A percentile compares a stretch with the other conserved stretches of the same genome.
Evolutionary conservation across 176 grass and related monocot species (phyloP).

Genomic region (Oryza brachyantha): DNA sequence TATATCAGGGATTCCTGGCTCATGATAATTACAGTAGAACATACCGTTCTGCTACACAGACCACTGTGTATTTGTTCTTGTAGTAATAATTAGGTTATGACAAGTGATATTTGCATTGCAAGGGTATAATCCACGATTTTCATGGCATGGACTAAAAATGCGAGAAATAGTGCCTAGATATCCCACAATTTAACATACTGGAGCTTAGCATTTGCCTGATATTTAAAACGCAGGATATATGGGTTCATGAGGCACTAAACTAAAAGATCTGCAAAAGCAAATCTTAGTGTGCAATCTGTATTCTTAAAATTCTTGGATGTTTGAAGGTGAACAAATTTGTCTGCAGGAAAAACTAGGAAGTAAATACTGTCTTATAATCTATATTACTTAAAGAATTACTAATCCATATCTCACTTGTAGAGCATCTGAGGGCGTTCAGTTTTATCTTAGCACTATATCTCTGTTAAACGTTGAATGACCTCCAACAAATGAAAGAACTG

Average conservation of each 20-base stretch:
- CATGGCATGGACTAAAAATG: background rate
- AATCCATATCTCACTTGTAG: too few relatives aligned
- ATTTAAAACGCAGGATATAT: background rate
- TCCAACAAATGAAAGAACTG: background rate
- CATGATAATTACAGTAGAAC: background rate
- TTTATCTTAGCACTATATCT: background rate
- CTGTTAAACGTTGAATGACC: background rate
- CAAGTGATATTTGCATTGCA: background rate
- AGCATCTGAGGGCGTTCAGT: too few relatives aligned
- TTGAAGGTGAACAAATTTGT: background rate
- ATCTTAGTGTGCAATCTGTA: too few relatives aligned
- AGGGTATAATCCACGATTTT: background rate
- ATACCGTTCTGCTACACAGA: slow-evolving; percentile 17
- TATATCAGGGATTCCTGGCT: background rate
- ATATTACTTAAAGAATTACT: too few relatives aligned
- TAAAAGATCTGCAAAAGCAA: background rate
- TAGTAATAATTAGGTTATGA: background rate
- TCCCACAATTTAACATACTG: background rate
- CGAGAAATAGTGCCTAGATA: background rate
- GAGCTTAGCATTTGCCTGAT: background rate
- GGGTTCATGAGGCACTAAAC: background rate
- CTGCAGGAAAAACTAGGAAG: too few relatives aligned
- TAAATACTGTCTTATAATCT: too few relatives aligned
- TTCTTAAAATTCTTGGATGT: background rate
- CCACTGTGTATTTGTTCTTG: slow-evolving; percentile 1